phyloP scores from a whole-genome alignment of 2,329 filamentous ascomycete genomes.

The Alternaria rosae region DNA sequence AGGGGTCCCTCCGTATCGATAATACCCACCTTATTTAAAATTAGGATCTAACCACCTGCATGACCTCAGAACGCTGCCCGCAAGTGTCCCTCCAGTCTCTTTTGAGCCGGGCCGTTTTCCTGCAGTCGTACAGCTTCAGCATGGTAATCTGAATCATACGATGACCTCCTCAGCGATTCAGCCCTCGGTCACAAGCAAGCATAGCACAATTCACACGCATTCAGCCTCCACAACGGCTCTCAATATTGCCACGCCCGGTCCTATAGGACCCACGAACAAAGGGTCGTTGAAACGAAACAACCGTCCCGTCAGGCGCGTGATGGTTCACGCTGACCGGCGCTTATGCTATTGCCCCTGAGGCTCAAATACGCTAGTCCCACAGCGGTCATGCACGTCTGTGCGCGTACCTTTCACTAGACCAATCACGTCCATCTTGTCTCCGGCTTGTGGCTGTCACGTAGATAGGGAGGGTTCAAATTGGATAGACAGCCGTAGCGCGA shows the following conservation, averaged over 20 bases:
- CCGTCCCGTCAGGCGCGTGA: constrained; percentile 33
- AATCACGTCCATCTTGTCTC: constrained; percentile 25
- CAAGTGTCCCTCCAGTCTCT: constrained; percentile 32
- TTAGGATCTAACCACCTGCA: constrained; percentile 43
- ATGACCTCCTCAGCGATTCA: background rate
- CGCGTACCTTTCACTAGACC: constrained; percentile 16
- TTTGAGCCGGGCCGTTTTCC: constrained; percentile 35
- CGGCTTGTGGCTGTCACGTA: constrained; percentile 22
- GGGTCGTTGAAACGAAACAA: constrained; percentile 32
- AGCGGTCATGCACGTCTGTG: constrained; percentile 21
- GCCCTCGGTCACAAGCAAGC: constrained; percentile 19
- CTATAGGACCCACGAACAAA: constrained; percentile 31
- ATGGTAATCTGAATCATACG: background rate
- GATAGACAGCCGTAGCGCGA: constrained; percentile 17
- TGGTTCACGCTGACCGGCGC: constrained; percentile 31
- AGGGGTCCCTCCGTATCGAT: constrained; percentile 41
- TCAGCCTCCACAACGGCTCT: constrained; percentile 21
- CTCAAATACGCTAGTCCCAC: constrained; percentile 37
- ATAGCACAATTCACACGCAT: constrained; percentile 16
- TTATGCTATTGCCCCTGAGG: constrained; percentile 34
- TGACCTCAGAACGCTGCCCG: constrained; percentile 35
- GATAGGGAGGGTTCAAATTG: constrained; percentile 19
- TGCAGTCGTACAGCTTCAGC: constrained; percentile 28
- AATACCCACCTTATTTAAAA: constrained; percentile 45
- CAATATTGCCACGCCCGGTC: constrained; percentile 15